phyloP scores from a whole-genome alignment of 2,329 filamentous ascomycete species.

The Cercospora zeina region DNA sequence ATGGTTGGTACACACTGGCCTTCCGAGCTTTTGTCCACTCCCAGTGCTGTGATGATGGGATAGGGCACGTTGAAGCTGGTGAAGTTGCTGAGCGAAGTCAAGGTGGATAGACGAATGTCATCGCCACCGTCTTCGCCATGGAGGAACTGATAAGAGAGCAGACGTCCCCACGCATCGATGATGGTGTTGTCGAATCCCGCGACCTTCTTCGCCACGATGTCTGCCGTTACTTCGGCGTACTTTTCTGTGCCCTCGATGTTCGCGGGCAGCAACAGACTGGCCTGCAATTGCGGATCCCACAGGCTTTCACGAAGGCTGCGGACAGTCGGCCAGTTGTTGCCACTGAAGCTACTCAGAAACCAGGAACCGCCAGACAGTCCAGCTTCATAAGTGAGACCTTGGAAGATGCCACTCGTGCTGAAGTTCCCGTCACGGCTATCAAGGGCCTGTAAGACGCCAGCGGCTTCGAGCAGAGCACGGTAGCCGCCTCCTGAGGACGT shows the following conservation, averaged over 20 bases:
- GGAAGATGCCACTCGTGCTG: slow-evolving; percentile 47
- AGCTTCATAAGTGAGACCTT: slow-evolving; percentile 50
- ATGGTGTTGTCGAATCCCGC: slow-evolving; percentile 46
- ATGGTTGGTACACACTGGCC: slow-evolving; percentile 43
- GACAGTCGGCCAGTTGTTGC: slow-evolving; percentile 52
- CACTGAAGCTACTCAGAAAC: slow-evolving; percentile 50
- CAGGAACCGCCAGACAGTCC: slow-evolving; percentile 50
- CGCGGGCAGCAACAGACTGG: slow-evolving; percentile 43
- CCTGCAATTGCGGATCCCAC: slow-evolving; percentile 46
- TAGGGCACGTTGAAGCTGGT: slow-evolving; percentile 45
- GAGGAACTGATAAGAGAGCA: slow-evolving; percentile 47
- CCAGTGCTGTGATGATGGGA: slow-evolving; percentile 49
- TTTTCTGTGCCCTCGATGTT: slow-evolving; percentile 33
- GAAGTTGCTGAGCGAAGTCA: slow-evolving; percentile 45
- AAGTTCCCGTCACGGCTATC: slow-evolving; percentile 47
- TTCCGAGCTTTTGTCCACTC: slow-evolving; percentile 39
- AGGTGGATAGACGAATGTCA: slow-evolving; percentile 39
- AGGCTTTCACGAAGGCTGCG: slow-evolving; percentile 43
- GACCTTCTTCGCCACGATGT: slow-evolving; percentile 42
- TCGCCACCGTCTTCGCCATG: slow-evolving; percentile 44
- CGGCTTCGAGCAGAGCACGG: slow-evolving; percentile 44
- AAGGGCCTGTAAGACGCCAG: slow-evolving; percentile 48
- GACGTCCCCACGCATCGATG: slow-evolving; percentile 46
- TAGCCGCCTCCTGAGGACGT: slow-evolving; percentile 49
- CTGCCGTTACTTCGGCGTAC: slow-evolving; percentile 39